Base-by-base conservation (phyloP, 345 rosid genomes). In the Chamaenerion angustifolium region DNA sequence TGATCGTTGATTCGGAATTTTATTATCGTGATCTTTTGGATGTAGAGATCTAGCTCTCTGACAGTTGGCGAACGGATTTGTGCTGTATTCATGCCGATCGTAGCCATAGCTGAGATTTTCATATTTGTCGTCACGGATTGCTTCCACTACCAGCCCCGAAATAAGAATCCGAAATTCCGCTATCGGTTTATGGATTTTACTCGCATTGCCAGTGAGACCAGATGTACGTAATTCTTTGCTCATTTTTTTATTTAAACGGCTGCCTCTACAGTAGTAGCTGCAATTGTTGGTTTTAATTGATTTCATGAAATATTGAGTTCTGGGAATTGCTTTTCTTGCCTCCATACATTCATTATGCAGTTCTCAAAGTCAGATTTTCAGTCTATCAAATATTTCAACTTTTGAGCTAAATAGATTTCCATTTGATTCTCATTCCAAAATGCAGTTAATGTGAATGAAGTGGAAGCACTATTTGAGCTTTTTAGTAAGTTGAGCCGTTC, bases 401-500 rank as follows among this genome's bases (percentile, higher is more conserved):
- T n/a, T 44, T 43, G 60, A 56, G 45, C 12, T 57, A 15, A 43
- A 41, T 43, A 25, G 11, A 16, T 12, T 18, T 11, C 17, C 10
- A 8, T 12, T 15, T n/a, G 18, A 35, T 42, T 23, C 6, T 40
- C 40, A 16, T 44, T 25, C 46, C 19, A 49, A n/a, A 50, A 14
- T 54, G 72, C 82, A 80, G 83, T 80, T 56, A 69, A 68, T 56
- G 74, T 76, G 17, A 80, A 79, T 59, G 83, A 80, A 64, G 71
- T 76, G 43, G 83, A 80, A 58, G 87, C 87, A 8, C 58, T 80
- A 55, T 70, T 66, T 46, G 82, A 76, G 49, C 65, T 80, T 27
- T 80, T 62, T 63, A 76, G 74, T 78, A 71, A 71, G 71, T 64
- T 80, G 41, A 71, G 83, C 42, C 55, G 80, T 16, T 77, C 87